Conservation (phyloP, 805 yeast species). For the Jamesozyma gamospora region DNA sequence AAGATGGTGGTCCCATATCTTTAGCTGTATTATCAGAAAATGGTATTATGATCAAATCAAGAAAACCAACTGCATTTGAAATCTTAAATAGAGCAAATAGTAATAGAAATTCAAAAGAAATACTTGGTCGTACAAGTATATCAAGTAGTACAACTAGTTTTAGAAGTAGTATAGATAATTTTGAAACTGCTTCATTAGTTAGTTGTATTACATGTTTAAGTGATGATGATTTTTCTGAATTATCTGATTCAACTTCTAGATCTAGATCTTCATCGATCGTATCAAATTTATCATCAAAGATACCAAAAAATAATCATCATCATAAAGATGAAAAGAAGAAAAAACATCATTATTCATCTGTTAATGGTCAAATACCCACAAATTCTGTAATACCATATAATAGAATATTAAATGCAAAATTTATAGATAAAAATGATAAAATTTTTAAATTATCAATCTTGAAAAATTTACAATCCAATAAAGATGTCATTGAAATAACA, state of each 20-base stretch:
- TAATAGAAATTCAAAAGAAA: neutral
- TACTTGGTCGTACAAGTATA: conserved; percentile 5
- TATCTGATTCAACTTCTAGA: neutral
- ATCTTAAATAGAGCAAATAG: neutral
- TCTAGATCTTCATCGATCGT: neutral
- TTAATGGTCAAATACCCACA: conserved; percentile 24
- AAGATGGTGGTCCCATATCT: conserved; percentile 10
- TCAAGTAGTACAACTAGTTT: conserved; percentile 11
- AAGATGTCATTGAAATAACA: conserved; percentile 23
- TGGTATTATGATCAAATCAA: conserved; percentile 29
- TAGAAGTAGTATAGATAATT: conserved; percentile 6
- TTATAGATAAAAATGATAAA: conserved; percentile 10
- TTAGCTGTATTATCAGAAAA: conserved; percentile 27
- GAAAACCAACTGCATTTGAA: conserved; percentile 6
- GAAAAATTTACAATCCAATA: neutral
- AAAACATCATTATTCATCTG: conserved; percentile 12
- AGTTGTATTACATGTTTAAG: conserved; percentile 31
- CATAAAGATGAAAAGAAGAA: conserved; percentile 3
- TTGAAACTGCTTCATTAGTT: conserved; percentile 27
- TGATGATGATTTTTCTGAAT: no score
- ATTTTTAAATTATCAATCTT: conserved; percentile 4
- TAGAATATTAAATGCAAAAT: conserved; percentile 22
- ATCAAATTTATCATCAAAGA: neutral
- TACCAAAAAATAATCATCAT: conserved; percentile 8
- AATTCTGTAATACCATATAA: conserved; percentile 27